Conservation (phyloP, 2,329 filamentous ascomycete species). For the Boeremia exigua region DNA sequence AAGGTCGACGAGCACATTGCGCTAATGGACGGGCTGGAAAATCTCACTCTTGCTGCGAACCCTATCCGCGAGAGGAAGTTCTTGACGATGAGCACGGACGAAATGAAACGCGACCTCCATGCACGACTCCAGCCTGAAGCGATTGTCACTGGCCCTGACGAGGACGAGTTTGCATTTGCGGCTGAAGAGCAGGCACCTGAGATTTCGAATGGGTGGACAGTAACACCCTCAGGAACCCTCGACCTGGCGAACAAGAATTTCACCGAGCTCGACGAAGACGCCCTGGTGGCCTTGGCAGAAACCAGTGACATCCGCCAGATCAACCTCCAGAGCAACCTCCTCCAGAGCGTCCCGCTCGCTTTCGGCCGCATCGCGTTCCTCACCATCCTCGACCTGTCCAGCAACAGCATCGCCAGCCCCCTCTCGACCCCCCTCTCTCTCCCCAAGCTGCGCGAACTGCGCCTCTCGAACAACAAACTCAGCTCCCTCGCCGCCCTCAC, state of each 20-base stretch:
- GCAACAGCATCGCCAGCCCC: constrained; percentile 71
- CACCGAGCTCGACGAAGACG: constrained; percentile 46
- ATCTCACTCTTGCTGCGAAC: constrained; percentile 84
- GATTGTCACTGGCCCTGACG: constrained; percentile 6
- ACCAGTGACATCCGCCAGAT: constrained; percentile 61
- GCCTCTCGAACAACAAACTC: constrained; percentile 75
- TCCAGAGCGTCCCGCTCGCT: constrained; percentile 71
- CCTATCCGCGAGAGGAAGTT: constrained; percentile 89
- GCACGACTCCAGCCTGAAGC: constrained; percentile 66
- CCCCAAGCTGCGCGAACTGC: constrained; percentile 77
- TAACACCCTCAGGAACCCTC: constrained; percentile 47
- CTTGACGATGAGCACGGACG: constrained; percentile 77
- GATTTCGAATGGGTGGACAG: constrained; percentile 32
- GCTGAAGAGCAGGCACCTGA: neutral
- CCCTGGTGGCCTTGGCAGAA: constrained; percentile 52
- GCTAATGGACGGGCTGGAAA: constrained; percentile 76
- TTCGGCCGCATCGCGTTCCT: constrained; percentile 74
- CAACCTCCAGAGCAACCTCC: constrained; percentile 77
- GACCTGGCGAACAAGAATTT: constrained; percentile 53
- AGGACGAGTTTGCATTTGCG: neutral
- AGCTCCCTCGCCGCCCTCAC: constrained; percentile 69
- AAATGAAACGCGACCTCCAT: constrained; percentile 77
- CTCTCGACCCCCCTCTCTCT: constrained; percentile 63
- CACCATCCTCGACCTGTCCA: constrained; percentile 73
- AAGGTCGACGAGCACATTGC: constrained; percentile 77